Evolutionary conservation across 495 filamentous ascomycete genomes (phyloP).

Genomic region (Penicillium paxilli): DNA sequence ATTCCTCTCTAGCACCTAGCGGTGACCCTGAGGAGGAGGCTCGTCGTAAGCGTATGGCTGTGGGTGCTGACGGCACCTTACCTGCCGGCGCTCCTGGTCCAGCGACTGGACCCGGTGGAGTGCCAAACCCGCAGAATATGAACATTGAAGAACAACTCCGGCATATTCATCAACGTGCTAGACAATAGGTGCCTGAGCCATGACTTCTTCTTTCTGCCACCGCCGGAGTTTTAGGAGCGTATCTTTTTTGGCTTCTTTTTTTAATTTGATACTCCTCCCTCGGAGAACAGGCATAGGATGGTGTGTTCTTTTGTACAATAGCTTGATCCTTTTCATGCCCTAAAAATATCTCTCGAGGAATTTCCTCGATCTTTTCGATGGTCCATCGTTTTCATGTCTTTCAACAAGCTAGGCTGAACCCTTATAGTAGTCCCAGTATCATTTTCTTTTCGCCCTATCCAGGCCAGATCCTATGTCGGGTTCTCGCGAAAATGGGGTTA

Average conservation of each 20-base stretch:
- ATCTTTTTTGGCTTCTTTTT: constrained; percentile 1
- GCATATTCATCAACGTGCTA: constrained; percentile 46
- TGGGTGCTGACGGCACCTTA: constrained; percentile 21
- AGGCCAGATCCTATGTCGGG: too few relatives aligned
- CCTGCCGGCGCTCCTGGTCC: constrained; percentile 11
- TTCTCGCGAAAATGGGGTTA: too few relatives aligned
- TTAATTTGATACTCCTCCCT: constrained; percentile 5
- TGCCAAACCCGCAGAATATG: constrained; percentile 42
- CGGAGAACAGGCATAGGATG: constrained; percentile 13
- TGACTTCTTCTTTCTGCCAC: neutral
- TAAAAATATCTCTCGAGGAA: neutral
- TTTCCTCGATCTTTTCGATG: neutral
- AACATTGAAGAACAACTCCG: constrained; percentile 52
- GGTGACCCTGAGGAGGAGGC: constrained; percentile 64
- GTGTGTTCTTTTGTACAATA: constrained; percentile 21
- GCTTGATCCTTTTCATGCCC: constrained; percentile 3
- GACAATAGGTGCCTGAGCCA: constrained; percentile 13
- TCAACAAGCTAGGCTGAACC: too few relatives aligned
- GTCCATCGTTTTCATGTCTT: neutral
- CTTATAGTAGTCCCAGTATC: too few relatives aligned
- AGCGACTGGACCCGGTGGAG: constrained; percentile 16
- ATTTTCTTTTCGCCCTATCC: too few relatives aligned
- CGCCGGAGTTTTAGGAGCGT: constrained; percentile 8
- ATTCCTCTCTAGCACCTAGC: constrained; percentile 43
- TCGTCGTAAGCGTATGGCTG: constrained; percentile 74